A percentile compares a stretch with the other conserved stretches of the same genome.
phyloP scores from a whole-genome alignment of 306 rosid species.

The Corylus americana region DNA sequence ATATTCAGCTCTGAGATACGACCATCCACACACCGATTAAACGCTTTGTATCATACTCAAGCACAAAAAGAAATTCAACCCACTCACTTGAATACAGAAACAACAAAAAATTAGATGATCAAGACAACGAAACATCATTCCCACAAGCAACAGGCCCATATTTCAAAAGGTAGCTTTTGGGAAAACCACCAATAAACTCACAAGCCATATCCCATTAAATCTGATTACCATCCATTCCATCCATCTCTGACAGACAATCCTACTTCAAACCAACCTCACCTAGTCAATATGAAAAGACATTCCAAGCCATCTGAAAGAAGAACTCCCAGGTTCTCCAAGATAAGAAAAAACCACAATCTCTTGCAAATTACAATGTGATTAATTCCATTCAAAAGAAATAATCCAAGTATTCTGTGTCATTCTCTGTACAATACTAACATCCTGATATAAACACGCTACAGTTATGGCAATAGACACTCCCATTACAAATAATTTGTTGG shows the following conservation, averaged over 20 bases:
- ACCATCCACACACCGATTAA: slow-evolving; percentile 19
- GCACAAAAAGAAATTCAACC: slow-evolving; percentile 25
- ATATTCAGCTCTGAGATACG: slow-evolving; percentile 22
- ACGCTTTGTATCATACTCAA: slow-evolving; percentile 20
- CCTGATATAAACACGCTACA: slow-evolving; percentile 55
- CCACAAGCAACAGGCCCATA: slow-evolving; percentile 22
- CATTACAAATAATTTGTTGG: slow-evolving; percentile 55
- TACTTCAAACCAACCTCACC: slow-evolving; percentile 24
- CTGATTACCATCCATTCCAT: slow-evolving; percentile 39
- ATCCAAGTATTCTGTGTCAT: slow-evolving; percentile 49
- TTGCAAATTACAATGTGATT: slow-evolving; percentile 56
- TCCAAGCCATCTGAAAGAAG: slow-evolving; percentile 50
- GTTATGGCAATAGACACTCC: slow-evolving; percentile 51
- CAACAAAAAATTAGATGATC: slow-evolving; percentile 5
- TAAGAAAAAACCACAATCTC: slow-evolving; percentile 37
- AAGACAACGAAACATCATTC: slow-evolving; percentile 31
- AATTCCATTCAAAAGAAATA: slow-evolving; percentile 46
- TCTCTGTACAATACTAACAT: slow-evolving; percentile 56
- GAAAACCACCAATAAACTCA: slow-evolving; percentile 25
- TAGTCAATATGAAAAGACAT: slow-evolving; percentile 39
- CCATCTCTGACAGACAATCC: slow-evolving; percentile 31
- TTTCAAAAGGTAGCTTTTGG: slow-evolving; percentile 32
- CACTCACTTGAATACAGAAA: slow-evolving; percentile 6
- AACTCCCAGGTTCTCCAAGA: slow-evolving; percentile 45
- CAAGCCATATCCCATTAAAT: slow-evolving; percentile 21